Base-by-base conservation (phyloP, 257 asterid genomes). In the Fraxinus americana region DNA sequence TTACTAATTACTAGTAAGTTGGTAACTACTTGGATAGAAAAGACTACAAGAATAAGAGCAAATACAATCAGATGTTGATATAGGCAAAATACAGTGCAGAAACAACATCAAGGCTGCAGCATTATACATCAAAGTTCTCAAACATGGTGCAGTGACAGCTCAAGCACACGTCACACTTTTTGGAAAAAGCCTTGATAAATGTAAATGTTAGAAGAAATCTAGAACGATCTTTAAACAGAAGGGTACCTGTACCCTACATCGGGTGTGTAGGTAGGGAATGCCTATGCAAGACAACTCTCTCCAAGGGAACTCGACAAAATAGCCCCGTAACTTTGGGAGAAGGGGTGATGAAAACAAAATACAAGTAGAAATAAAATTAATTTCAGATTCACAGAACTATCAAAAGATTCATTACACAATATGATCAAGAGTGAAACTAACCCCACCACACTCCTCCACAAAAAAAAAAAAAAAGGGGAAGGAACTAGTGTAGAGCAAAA, bases 351-450 rank as follows among this genome's bases (percentile, higher is more conserved):
- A 43, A 2, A 8, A 43, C 50, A 54, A 72, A 48, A 71, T 38
- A 79, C 80, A 73, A 75, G 73, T 67, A 48, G 29, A 81, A 67
- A 68, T 78, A 38, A 82, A 75, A 71, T 79, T 81, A 77, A 82
- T 81, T 80, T 83, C 76, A 77, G 78, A 81, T 81, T 85, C 79
- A 68, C 75, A 83, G 57, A 69, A 85, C 77, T 85, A 86, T 75
- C 78, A 75, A 75, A 74, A 54, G 79, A 82, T 86, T 89, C 92
- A 91, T 88, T 83, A 84, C 93, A 91, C 91, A 88, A 89, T 91
- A 88, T 77, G 88, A 83, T 81, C 71, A 83, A 83, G 81, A 80
- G 75, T 75, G 72, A 77, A 54, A 54, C 67, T 72, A 16, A 54
- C 78, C 69, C 83, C 41, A 70, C 76, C 79, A 35, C 71, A 63